Evolutionary conservation across 306 rosid species (phyloP).

Genomic region (Inga leiocalycina): DNA sequence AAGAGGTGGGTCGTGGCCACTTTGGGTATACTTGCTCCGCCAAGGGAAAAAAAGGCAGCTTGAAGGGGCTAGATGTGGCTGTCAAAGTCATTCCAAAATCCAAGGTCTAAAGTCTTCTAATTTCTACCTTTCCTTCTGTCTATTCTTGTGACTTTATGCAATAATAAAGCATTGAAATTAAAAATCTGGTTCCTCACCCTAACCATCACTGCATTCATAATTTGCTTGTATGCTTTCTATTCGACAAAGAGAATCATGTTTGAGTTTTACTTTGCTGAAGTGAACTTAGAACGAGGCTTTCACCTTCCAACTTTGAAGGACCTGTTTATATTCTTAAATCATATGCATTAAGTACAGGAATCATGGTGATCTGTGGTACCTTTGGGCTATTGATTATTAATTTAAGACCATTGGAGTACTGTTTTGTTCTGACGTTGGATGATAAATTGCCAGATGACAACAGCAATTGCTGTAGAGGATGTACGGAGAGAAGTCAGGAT

Average conservation of each 20-base stretch:
- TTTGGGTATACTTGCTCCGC: slow-evolving; percentile 93
- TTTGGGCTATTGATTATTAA: slow-evolving; percentile 17
- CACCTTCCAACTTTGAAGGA: slow-evolving; percentile 19
- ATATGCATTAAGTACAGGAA: slow-evolving; percentile 2
- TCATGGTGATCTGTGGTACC: slow-evolving; percentile 21
- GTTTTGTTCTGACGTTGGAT: slow-evolving; percentile 37
- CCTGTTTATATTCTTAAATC: slow-evolving; percentile 23
- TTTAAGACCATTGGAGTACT: slow-evolving; percentile 10
- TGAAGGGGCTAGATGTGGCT: slow-evolving; percentile 85
- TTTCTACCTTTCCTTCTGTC: slow-evolving; percentile 11
- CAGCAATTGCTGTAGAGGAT: slow-evolving; percentile 84
- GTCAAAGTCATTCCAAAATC: slow-evolving; percentile 92
- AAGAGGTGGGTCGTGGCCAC: slow-evolving; percentile 97
- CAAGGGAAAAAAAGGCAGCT: slow-evolving; percentile 66
- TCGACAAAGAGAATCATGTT: slow-evolving; percentile 15
- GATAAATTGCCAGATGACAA: slow-evolving; percentile 74
- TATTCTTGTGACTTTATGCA: slow-evolving; percentile 12
- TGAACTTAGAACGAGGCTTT: background rate
- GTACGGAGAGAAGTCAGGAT: slow-evolving; percentile 91
- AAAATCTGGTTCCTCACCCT: background rate
- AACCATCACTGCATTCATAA: background rate
- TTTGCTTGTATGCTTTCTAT: slow-evolving; percentile 24
- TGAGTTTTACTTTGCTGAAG: slow-evolving; percentile 6
- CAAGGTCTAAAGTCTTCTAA: slow-evolving; percentile 51
- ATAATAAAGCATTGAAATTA: background rate